These are phyloP conservation scores for Citrullus mucosospermus DNA, from an alignment of 306 rosid genomes.

Conservation along the genomic window DNA sequence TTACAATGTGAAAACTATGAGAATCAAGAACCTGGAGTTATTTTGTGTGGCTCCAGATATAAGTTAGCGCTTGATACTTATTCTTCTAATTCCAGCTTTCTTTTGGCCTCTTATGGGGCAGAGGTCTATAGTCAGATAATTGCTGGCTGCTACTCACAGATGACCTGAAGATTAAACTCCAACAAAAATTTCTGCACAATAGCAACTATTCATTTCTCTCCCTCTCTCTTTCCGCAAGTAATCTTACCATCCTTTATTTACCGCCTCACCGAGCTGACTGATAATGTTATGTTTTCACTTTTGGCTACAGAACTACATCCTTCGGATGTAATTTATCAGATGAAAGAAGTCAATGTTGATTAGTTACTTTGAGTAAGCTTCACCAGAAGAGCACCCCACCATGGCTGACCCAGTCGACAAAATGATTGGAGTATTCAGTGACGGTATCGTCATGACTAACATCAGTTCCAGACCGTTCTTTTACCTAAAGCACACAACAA, in stretches of 20 bases:
- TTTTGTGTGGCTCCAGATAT: conserved; percentile 7
- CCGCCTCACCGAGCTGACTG: not conserved
- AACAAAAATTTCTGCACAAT: conserved; percentile 6
- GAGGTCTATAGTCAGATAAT: not conserved
- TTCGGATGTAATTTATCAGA: conserved; percentile 32
- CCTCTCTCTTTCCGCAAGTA: not conserved
- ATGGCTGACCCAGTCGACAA: conserved; percentile 31
- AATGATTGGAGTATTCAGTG: conserved; percentile 19
- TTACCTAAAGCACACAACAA: conserved; percentile 5
- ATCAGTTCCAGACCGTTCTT: conserved; percentile 19
- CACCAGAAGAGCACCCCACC: conserved; percentile 28
- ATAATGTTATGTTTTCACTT: not conserved
- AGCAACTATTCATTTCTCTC: not conserved
- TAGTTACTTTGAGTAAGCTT: conserved; percentile 2
- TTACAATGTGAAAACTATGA: conserved; percentile 8
- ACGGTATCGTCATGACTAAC: conserved; percentile 7
- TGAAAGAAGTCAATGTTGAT: conserved; percentile 7
- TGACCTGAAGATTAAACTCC: conserved; percentile 11
- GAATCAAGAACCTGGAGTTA: conserved; percentile 8
- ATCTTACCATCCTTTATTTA: conserved; percentile 31
- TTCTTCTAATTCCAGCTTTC: not conserved
- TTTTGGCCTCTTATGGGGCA: not conserved
- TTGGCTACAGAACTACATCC: conserved; percentile 29
- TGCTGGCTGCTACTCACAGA: not conserved
- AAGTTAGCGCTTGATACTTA: conserved; percentile 2